These are phyloP conservation scores for Physcomitrellopsis africana DNA, from an alignment of 225 moss, liverwort and hornwort genomes.

Conservation along the genomic window DNA sequence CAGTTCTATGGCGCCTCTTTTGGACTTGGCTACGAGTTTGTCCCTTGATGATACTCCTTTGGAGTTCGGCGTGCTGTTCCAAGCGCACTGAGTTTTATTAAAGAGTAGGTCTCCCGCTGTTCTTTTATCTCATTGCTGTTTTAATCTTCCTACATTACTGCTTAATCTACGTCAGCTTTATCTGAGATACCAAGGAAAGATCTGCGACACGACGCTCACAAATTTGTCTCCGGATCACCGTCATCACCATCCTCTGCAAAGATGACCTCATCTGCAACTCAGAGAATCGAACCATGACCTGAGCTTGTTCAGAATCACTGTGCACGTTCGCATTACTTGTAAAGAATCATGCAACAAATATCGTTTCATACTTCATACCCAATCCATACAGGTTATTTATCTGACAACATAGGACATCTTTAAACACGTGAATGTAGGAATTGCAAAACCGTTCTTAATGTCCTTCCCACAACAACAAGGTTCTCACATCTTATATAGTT, in stretches of 20 bases:
- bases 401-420: not conserved
- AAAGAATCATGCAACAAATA: slow-evolving; percentile 8
- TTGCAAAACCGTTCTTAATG: too few relatives aligned
- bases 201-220: slow-evolving; percentile 39
- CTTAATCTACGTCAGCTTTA: slow-evolving; percentile 36
- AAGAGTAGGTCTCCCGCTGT: too few relatives aligned
- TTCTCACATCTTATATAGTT: too few relatives aligned
- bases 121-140: too few relatives aligned
- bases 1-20: too few relatives aligned
- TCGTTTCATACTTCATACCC: slow-evolving; percentile 18
- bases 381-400: slow-evolving; percentile 11
- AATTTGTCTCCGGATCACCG: slow-evolving; percentile 42
- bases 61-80: too few relatives aligned
- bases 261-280: slow-evolving; percentile 61
- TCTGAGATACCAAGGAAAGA: slow-evolving; percentile 43
- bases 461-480: too few relatives aligned
- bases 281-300: slow-evolving; percentile 72
- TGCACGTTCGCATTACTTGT: slow-evolving; percentile 43
- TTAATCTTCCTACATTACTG: slow-evolving; percentile 15
- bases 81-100: too few relatives aligned
- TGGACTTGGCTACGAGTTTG: too few relatives aligned
- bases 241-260: slow-evolving; percentile 45
- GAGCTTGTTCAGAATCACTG: slow-evolving; percentile 67
- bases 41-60: too few relatives aligned
- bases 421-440: too few relatives aligned